These are phyloP conservation scores for Diaporthe vexans DNA, from an alignment of 2,329 filamentous ascomycete species.

Conservation along the genomic window DNA sequence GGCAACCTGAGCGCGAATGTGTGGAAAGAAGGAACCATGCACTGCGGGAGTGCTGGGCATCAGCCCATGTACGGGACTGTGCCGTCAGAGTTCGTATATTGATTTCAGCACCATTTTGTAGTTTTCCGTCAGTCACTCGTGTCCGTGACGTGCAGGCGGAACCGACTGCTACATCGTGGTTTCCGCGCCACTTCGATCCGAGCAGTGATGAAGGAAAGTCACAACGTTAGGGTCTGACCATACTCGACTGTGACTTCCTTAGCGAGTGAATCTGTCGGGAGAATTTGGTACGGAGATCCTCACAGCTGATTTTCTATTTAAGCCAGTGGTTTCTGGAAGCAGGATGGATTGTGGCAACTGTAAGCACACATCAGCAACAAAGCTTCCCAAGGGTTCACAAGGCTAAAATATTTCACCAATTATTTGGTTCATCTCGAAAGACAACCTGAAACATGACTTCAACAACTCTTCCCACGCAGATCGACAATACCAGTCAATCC, in stretches of 20 bases:
- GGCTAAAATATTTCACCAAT: background rate
- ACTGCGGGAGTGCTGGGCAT: no score
- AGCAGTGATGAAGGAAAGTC: background rate
- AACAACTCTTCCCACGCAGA: background rate
- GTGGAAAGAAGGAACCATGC: no score
- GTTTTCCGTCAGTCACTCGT: no score
- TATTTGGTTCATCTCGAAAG: no score
- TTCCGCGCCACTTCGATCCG: background rate
- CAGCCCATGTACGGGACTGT: no score
- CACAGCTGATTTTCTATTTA: background rate
- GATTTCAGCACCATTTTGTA: no score
- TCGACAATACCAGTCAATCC: background rate
- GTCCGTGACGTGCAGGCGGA: no score
- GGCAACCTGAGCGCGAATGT: no score
- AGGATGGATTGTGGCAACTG: background rate
- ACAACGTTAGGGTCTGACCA: background rate
- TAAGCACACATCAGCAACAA: background rate
- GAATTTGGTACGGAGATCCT: background rate
- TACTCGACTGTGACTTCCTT: background rate
- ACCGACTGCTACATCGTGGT: background rate
- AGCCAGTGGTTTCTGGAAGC: background rate
- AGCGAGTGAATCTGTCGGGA: no score
- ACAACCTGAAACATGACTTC: background rate
- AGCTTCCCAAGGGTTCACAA: no score
- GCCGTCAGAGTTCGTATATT: no score